phyloP scores from a whole-genome alignment of 192 early-diverging fungal genomes.

The Entrophospora sp. region DNA sequence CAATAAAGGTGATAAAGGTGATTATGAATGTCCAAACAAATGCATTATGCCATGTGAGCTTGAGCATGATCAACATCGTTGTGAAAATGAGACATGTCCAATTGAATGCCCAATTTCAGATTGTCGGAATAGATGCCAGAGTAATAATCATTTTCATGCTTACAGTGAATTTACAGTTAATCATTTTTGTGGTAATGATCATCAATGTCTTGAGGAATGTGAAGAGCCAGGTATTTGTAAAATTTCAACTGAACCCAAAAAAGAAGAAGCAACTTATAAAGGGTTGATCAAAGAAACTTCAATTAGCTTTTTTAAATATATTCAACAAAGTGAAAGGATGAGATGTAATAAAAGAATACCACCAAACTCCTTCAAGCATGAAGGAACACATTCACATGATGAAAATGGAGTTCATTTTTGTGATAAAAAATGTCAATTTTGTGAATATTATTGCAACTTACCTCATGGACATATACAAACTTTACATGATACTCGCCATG shows the following conservation, averaged over 20 bases:
- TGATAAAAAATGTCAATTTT: slow-evolving; percentile 1
- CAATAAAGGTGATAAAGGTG: neutral
- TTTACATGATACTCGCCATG: neutral
- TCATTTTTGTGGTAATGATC: slow-evolving; percentile 19
- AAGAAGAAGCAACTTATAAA: neutral
- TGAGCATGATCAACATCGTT: neutral
- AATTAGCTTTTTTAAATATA: no score
- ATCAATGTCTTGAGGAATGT: slow-evolving; percentile 16
- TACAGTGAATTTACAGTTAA: neutral
- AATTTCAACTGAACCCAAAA: slow-evolving; percentile 1
- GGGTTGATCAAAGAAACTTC: neutral
- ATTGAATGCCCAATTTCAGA: neutral
- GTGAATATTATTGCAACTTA: slow-evolving; percentile 11
- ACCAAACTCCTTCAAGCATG: slow-evolving; percentile 9
- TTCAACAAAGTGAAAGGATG: slow-evolving; percentile 9
- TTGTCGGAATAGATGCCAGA: neutral
- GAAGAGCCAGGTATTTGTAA: slow-evolving; percentile 14
- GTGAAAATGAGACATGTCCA: slow-evolving; percentile 14
- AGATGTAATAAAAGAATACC: slow-evolving; percentile 15
- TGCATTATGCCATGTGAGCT: slow-evolving; percentile 11
- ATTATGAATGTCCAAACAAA: slow-evolving; percentile 7
- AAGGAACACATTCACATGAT: slow-evolving; percentile 5
- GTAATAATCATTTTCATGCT: slow-evolving; percentile 15
- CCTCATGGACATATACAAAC: neutral
- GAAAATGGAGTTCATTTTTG: slow-evolving; percentile 7